phyloP scores from a whole-genome alignment of 768 basidiomycete species.

The Guyanaporus albipodus region DNA sequence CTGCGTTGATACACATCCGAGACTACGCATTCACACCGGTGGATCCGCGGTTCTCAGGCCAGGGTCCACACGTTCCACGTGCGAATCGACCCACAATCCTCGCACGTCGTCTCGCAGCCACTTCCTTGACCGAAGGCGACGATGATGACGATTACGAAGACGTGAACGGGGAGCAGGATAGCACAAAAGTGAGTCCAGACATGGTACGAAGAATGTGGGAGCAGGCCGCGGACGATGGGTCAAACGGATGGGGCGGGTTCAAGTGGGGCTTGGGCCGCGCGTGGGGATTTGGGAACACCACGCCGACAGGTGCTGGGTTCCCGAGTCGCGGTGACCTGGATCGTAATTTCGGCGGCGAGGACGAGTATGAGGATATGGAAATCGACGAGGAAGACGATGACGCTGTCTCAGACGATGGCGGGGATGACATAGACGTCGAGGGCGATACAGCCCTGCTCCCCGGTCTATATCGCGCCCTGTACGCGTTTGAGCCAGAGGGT shows the following conservation, averaged over 20 bases:
- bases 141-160: slow-evolving; percentile 7
- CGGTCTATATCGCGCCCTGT: slow-evolving; percentile 74
- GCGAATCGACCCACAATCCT: slow-evolving; percentile 33
- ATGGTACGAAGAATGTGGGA: slow-evolving; percentile 14
- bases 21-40: slow-evolving; percentile 43
- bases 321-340: slow-evolving; percentile 45
- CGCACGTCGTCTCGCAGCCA: slow-evolving; percentile 24
- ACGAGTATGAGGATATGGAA: slow-evolving; percentile 23
- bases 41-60: slow-evolving; percentile 44
- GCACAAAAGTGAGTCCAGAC: background rate
- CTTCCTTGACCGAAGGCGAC: slow-evolving; percentile 8
- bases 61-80: slow-evolving; percentile 39
- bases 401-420: slow-evolving; percentile 10
- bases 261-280: slow-evolving; percentile 39
- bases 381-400: slow-evolving; percentile 37
- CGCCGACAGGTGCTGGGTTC: slow-evolving; percentile 8
- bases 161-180: slow-evolving; percentile 11
- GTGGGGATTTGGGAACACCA: slow-evolving; percentile 29
- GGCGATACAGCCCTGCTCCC: slow-evolving; percentile 46
- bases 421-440: slow-evolving; percentile 21
- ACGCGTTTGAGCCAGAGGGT: slow-evolving; percentile 75
- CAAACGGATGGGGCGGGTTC: slow-evolving; percentile 38
- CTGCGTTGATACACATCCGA: slow-evolving; percentile 40
- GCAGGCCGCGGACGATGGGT: slow-evolving; percentile 24
- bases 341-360: slow-evolving; percentile 43